Conservation (phyloP, 371 early-diverging fungal genomes). For the Saksenaea vasiformis region DNA sequence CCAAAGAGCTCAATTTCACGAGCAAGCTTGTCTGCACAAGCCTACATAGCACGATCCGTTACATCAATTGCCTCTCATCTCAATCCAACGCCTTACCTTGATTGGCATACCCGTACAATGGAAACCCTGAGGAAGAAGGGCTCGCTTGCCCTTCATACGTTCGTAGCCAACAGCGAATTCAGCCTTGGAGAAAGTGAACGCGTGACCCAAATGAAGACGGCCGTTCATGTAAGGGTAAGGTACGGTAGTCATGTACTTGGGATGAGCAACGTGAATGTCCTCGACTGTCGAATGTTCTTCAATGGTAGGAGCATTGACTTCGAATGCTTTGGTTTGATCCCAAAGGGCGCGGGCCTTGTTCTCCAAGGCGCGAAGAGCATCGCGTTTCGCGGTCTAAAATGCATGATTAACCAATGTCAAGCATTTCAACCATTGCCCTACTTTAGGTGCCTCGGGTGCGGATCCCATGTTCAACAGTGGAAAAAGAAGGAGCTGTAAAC, state of each 20-base stretch:
- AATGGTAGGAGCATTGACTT: constrained; percentile 84
- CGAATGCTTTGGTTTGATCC: constrained; percentile 80
- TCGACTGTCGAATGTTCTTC: constrained; percentile 58
- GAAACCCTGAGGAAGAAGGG: constrained; percentile 98
- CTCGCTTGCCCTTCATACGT: constrained; percentile 93
- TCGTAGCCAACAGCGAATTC: constrained; percentile 97
- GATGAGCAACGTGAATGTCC: constrained; percentile 65
- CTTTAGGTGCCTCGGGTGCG: constrained; percentile 32
- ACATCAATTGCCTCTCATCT: neutral
- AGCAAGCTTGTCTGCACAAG: constrained; percentile 97
- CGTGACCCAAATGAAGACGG: constrained; percentile 98
- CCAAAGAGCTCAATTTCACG: constrained; percentile 97
- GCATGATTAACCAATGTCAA: neutral
- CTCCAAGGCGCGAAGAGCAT: constrained; percentile 82
- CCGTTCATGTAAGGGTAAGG: constrained; percentile 99
- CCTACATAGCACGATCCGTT: constrained; percentile 46
- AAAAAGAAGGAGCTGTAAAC: neutral
- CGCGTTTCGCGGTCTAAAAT: constrained; percentile 78
- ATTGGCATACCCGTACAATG: constrained; percentile 99
- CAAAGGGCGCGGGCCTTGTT: constrained; percentile 77
- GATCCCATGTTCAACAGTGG: constrained; percentile 13
- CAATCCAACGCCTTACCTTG: constrained; percentile 65
- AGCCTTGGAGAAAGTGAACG: constrained; percentile 96
- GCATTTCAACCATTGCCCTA: constrained; percentile 5
- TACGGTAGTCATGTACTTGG: constrained; percentile 97